phyloP scores from a whole-genome alignment of 2,329 filamentous ascomycete genomes.

The Colletotrichum tamarilloi region DNA sequence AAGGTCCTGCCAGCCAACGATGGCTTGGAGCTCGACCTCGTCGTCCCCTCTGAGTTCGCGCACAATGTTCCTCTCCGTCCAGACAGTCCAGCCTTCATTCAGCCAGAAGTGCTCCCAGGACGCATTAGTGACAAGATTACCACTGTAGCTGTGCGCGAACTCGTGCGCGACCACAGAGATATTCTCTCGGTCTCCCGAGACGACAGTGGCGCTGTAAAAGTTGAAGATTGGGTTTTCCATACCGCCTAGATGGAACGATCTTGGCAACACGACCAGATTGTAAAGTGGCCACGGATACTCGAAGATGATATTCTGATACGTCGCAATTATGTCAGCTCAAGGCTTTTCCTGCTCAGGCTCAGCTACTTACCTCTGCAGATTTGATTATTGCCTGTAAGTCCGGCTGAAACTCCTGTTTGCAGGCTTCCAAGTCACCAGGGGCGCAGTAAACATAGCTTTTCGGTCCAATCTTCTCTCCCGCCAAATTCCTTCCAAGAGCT shows the following conservation, averaged over 20 bases:
- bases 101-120: slow-evolving; percentile 32
- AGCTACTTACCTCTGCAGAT: slow-evolving; percentile 69
- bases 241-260: slow-evolving; percentile 9
- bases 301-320: slow-evolving; percentile 70
- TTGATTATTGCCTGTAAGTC: slow-evolving; percentile 94
- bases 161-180: slow-evolving; percentile 10
- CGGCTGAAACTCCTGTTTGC: slow-evolving; percentile 91
- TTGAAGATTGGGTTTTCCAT: slow-evolving; percentile 96
- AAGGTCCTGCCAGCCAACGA: slow-evolving; percentile 23
- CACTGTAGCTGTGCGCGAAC: slow-evolving; percentile 31
- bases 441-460: slow-evolving; percentile 87
- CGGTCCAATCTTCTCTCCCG: slow-evolving; percentile 84
- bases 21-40: slow-evolving; percentile 13
- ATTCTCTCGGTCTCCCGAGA: slow-evolving; percentile 10
- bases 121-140: slow-evolving; percentile 32
- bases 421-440: slow-evolving; percentile 83
- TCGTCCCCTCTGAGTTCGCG: slow-evolving; percentile 17
- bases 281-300: slow-evolving; percentile 95
- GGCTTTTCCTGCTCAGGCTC: background rate
- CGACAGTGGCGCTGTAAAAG: background rate
- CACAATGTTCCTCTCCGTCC: slow-evolving; percentile 17
- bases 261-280: slow-evolving; percentile 88
- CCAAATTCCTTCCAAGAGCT: slow-evolving; percentile 73
- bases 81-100: slow-evolving; percentile 25
- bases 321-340: background rate